Evolutionary conservation across 768 basidiomycete species (phyloP).

Genomic region (Omphalotus guepiniiformis): DNA sequence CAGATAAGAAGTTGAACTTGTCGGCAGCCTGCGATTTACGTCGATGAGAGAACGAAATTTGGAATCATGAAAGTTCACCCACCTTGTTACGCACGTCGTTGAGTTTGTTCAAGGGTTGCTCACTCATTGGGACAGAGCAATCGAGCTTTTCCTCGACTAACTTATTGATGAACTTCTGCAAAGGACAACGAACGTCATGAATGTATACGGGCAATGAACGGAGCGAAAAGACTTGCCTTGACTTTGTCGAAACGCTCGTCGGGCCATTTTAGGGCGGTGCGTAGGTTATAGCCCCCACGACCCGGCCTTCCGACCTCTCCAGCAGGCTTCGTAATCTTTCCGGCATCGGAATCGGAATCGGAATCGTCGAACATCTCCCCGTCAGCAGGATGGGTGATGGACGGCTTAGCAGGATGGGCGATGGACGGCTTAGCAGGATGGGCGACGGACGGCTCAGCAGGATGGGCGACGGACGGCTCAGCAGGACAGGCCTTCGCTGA

Average conservation of each 20-base stretch:
- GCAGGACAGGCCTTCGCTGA: too few species aligned
- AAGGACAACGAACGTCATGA: too few species aligned
- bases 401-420: too few species aligned
- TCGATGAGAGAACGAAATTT: too few species aligned
- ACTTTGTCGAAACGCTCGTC: slow-evolving; percentile 9
- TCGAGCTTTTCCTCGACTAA: neutral
- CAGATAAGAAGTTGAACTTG: neutral
- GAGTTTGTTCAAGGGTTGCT: neutral
- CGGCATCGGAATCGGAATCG: neutral
- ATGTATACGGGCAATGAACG: too few species aligned
- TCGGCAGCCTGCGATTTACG: neutral
- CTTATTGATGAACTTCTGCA: neutral
- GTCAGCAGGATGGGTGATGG: too few species aligned
- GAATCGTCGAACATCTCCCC: too few species aligned
- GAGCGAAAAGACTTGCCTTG: slow-evolving; percentile 12
- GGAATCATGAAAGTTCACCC: neutral
- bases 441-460: too few species aligned
- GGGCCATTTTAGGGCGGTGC: slow-evolving; percentile 11
- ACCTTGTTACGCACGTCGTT: neutral
- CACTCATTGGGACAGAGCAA: neutral
- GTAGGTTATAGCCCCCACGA: slow-evolving; percentile 15
- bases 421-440: too few species aligned
- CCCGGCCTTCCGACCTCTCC: slow-evolving; percentile 14
- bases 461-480: too few species aligned
- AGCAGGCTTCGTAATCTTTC: slow-evolving; percentile 15